Percentiles rank a stretch among this genome's conserved stretches.
These are phyloP conservation scores for Rhexocercosporidium sp. DNA, from an alignment of 2,329 filamentous ascomycete genomes.

Conservation along the genomic window DNA sequence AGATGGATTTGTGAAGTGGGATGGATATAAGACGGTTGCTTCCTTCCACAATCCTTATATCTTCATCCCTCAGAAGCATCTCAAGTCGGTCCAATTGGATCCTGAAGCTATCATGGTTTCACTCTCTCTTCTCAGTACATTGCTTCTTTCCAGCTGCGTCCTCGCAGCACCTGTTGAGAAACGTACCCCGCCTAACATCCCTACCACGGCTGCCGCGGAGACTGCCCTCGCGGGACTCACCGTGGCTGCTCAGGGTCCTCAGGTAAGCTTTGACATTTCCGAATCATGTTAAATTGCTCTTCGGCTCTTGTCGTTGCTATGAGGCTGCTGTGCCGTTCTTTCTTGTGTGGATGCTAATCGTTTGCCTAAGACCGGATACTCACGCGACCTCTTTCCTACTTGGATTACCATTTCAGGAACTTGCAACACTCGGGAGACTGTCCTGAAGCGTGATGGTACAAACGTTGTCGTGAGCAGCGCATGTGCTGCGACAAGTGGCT, in stretches of 20 bases:
- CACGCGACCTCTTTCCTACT: slow-evolving; percentile 48
- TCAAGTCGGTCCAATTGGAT: neutral
- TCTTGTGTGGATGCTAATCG: neutral
- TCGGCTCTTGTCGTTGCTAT: neutral
- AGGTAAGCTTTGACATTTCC: slow-evolving; percentile 1
- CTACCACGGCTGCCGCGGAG: slow-evolving; percentile 60
- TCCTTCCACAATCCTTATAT: slow-evolving; percentile 2
- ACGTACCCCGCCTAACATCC: slow-evolving; percentile 65
- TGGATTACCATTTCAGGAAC: slow-evolving; percentile 61
- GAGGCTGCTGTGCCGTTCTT: neutral
- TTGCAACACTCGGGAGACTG: slow-evolving; percentile 76
- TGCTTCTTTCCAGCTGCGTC: slow-evolving; percentile 24
- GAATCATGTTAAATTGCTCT: neutral
- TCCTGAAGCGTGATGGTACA: slow-evolving; percentile 75
- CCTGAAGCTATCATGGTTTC: slow-evolving; percentile 21
- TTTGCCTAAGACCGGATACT: slow-evolving; percentile 55
- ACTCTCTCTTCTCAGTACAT: slow-evolving; percentile 20
- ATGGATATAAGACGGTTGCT: slow-evolving; percentile 14
- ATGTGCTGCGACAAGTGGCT: slow-evolving; percentile 69
- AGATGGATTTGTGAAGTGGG: neutral
- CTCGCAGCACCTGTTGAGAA: slow-evolving; percentile 32
- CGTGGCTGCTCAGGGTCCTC: slow-evolving; percentile 58
- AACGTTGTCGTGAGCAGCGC: slow-evolving; percentile 61
- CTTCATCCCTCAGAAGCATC: slow-evolving; percentile 1
- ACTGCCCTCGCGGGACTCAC: slow-evolving; percentile 62